Base-by-base conservation (phyloP, 176 grass and related monocot genomes). In the Rhynchospora breviuscula region DNA sequence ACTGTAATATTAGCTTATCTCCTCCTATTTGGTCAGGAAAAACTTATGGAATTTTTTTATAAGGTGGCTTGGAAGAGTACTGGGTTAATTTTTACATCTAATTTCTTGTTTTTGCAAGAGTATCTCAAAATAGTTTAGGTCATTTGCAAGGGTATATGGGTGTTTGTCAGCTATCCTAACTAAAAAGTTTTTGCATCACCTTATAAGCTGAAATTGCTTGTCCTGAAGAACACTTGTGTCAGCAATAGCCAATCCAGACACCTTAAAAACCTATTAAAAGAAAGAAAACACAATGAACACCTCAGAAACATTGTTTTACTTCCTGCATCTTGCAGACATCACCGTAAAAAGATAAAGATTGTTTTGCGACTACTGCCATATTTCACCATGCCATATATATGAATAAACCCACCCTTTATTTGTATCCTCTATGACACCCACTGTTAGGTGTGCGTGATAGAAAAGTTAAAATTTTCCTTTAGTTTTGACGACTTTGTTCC, bases 191-290 rank as follows among this genome's bases (percentile, higher is more conserved):
- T 29, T 23, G 48, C 45, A 65, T 86, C 10, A 94, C 93, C 90
- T 94, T 87, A 98, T 98, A 72, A 98, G 89, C n/a, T 86, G 84
- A 79, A 98, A 98, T 72, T 98, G 95, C 70, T 98, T 98, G 85
- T 98, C 95, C 78, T 88, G 84, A 10, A 91, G 61, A 84, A 98
- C 49, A 19, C 90, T 91, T 67, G 60, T 85, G 87, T 98, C 95
- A 48, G 87, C 87, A 63, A 98, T 88, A 23, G 79, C 84, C 85
- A 98, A 83, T 31, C 87, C 85, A 31, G 89, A 61, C 18, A 84
- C 90, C 84, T 88, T 91, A 74, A 98, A 97, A 72, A 97, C 88
- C 91, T 94, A 79, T 53, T 12, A 78, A 74, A 79, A 86, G 63
- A 58, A 65, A 65, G 33, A 18, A 59, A 61, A 23, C 59, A 79